Evolutionary conservation across 257 asterid genomes (phyloP).

Genomic region (Fraxinus anomala): DNA sequence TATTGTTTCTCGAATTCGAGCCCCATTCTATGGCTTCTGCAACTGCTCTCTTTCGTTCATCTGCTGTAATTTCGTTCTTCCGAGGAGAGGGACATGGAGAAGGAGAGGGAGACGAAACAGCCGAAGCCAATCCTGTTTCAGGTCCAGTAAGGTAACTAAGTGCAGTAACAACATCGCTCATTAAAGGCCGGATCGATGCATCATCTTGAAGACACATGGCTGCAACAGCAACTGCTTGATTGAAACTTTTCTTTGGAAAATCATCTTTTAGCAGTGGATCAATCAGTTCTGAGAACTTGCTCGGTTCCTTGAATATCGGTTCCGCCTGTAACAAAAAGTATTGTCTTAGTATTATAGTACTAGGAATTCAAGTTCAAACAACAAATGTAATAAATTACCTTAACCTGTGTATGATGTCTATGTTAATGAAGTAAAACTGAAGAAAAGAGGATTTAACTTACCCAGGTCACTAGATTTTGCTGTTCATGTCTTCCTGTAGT

Average conservation of each 20-base stretch:
- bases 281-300: conserved; percentile 52
- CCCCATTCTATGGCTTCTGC: conserved; percentile 98
- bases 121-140: conserved; percentile 25
- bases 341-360: neutral
- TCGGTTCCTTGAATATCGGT: conserved; percentile 66
- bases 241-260: conserved; percentile 62
- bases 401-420: neutral
- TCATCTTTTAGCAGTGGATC: conserved; percentile 67
- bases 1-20: conserved; percentile 49
- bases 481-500: conserved; percentile 39
- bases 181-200: conserved; percentile 57
- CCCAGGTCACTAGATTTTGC: conserved; percentile 77
- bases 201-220: conserved; percentile 89
- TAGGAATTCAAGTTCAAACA: no score
- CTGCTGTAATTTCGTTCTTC: conserved; percentile 20
- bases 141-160: conserved; percentile 62
- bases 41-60: conserved; percentile 64
- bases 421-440: no score
- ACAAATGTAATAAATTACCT: neutral
- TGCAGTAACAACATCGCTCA: conserved; percentile 87
- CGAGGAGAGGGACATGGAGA: conserved; percentile 27
- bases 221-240: conserved; percentile 75
- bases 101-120: conserved; percentile 29
- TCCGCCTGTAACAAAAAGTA: conserved; percentile 50
- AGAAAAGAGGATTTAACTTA: conserved; percentile 27